Percentiles rank a stretch among this genome's conserved stretches.
Conservation (phyloP, 345 rosid genomes). For the Garcia nutans region DNA sequence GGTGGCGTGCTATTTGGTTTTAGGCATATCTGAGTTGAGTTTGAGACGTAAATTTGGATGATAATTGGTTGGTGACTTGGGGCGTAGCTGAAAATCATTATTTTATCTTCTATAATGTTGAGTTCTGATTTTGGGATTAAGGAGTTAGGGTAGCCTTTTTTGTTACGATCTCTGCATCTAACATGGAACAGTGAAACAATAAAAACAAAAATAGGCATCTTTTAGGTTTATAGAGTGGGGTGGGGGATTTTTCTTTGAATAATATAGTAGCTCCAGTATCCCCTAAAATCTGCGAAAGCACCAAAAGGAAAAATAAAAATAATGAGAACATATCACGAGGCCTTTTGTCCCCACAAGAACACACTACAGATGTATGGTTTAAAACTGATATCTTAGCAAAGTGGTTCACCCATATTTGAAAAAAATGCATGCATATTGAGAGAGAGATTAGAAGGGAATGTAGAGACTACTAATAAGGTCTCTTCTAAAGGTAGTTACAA, state of each 20-base stretch:
- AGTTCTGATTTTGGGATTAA: too few species aligned
- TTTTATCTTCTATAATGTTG: too few species aligned
- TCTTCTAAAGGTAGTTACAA: constrained; percentile 7
- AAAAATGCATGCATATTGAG: too few species aligned
- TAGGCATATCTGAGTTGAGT: not conserved
- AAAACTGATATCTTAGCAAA: not conserved
- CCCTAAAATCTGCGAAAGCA: constrained; percentile 18
- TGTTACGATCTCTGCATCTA: too few species aligned
- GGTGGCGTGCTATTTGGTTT: not conserved
- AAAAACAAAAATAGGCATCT: not conserved
- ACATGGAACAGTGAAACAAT: not conserved
- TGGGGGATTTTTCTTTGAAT: not conserved
- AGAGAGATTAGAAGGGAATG: not conserved
- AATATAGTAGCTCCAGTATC: not conserved
- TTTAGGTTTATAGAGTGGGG: not conserved
- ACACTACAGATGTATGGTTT: too few species aligned
- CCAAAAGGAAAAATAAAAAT: constrained; percentile 4
- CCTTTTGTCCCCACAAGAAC: constrained; percentile 20
- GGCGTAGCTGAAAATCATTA: not conserved
- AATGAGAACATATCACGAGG: constrained; percentile 26
- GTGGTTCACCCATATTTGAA: not conserved
- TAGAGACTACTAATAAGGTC: not conserved
- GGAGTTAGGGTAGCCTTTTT: too few species aligned
- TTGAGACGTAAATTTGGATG: not conserved
- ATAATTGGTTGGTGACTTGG: not conserved